phyloP scores from a whole-genome alignment of 1,139 yeast genomes.

The Taphrina confusa region DNA sequence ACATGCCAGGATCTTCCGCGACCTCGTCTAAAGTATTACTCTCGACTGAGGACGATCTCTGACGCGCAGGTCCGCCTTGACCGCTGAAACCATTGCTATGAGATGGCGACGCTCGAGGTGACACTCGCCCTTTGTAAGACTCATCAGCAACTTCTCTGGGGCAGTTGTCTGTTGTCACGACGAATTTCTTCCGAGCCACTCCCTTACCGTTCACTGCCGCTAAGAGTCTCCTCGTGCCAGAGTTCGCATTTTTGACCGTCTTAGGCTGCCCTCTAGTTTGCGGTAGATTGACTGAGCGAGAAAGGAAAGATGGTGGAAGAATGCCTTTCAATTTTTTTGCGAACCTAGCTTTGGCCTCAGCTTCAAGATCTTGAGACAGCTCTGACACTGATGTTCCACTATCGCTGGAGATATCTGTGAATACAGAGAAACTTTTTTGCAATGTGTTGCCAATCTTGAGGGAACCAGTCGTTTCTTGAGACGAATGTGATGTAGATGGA shows the following conservation, averaged over 20 bases:
- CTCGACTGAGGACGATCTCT: no score
- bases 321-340: constrained; percentile 11
- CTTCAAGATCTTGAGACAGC: not conserved
- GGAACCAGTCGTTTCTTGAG: not conserved
- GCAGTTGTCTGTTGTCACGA: no score
- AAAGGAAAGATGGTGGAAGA: constrained; percentile 12
- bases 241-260: not conserved
- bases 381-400: not conserved
- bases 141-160: no score
- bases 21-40: no score
- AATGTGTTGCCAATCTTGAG: no score
- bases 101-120: no score
- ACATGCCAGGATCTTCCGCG: no score
- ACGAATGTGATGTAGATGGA: not conserved
- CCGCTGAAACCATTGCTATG: no score
- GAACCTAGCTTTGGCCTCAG: not conserved
- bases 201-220: no score
- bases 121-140: no score
- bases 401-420: not conserved
- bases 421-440: not conserved
- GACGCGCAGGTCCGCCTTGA: no score
- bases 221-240: not conserved
- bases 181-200: not conserved
- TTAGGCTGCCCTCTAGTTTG: not conserved
- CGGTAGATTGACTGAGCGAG: not conserved